These are phyloP conservation scores for Aspergillus sergii DNA, from an alignment of 2,329 filamentous ascomycete genomes.

Conservation along the genomic window DNA sequence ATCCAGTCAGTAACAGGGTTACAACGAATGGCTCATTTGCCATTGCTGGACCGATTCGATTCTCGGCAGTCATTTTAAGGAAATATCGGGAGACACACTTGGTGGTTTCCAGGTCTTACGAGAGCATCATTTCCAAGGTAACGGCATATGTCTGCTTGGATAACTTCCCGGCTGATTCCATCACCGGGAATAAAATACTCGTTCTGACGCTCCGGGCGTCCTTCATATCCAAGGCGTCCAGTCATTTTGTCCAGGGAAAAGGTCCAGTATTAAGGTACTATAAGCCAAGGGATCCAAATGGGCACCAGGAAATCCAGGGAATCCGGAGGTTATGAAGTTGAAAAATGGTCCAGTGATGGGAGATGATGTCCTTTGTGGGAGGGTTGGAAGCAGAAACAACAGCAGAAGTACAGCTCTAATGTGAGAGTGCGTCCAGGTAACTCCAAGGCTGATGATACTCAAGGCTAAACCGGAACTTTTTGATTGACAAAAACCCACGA, in stretches of 20 bases:
- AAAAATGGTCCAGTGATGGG: conserved; percentile 20
- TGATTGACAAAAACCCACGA: conserved; percentile 19
- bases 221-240: conserved; percentile 38
- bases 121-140: conserved; percentile 82
- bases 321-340: conserved; percentile 18
- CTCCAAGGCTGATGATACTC: conserved; percentile 24
- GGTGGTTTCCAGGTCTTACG: conserved; percentile 72
- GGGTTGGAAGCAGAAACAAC: conserved; percentile 26
- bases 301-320: conserved; percentile 26
- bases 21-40: conserved; percentile 3
- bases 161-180: conserved; percentile 81
- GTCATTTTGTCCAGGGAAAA: conserved; percentile 40
- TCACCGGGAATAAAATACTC: conserved; percentile 80
- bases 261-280: conserved; percentile 27
- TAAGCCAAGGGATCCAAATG: conserved; percentile 31
- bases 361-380: conserved; percentile 17
- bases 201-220: conserved; percentile 56
- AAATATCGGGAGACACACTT: conserved; percentile 56
- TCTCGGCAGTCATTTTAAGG: conserved; percentile 7
- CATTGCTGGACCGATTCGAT: conserved; percentile 3
- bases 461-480: conserved; percentile 23
- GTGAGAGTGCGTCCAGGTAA: conserved; percentile 26
- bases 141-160: conserved; percentile 81
- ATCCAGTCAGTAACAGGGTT: conserved; percentile 33
- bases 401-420: conserved; percentile 27